phyloP scores from a whole-genome alignment of 306 rosid genomes.

The Malus domestica region DNA sequence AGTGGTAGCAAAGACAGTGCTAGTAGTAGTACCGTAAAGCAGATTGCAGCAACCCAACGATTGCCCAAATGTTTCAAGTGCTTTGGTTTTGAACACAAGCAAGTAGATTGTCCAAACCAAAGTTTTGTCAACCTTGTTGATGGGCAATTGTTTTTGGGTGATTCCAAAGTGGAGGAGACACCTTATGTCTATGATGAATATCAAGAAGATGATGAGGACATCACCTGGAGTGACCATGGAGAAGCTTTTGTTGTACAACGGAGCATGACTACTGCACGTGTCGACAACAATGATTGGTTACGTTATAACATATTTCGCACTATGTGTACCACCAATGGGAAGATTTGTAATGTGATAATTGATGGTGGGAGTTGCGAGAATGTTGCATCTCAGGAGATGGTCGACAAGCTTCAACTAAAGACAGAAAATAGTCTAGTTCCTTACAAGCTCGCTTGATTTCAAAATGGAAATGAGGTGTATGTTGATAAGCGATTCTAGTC shows the following conservation, averaged over 20 bases:
- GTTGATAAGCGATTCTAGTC: too few species aligned
- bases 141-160: not conserved
- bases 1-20: not conserved
- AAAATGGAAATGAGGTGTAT: too few species aligned
- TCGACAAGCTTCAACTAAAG: not conserved
- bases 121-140: not conserved
- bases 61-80: not conserved
- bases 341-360: not conserved
- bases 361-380: not conserved
- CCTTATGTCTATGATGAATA: not conserved
- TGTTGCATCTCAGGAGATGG: not conserved
- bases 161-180: not conserved
- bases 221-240: not conserved
- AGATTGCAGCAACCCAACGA: too few species aligned
- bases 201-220: not conserved
- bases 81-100: not conserved
- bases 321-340: not conserved
- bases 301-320: not conserved
- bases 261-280: not conserved
- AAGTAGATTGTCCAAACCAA: not conserved
- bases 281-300: not conserved
- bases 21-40: not conserved
- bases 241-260: not conserved
- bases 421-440: too few species aligned
- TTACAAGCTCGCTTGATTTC: too few species aligned